Conservation (phyloP, 306 rosid genomes). For the Cercis canadensis region DNA sequence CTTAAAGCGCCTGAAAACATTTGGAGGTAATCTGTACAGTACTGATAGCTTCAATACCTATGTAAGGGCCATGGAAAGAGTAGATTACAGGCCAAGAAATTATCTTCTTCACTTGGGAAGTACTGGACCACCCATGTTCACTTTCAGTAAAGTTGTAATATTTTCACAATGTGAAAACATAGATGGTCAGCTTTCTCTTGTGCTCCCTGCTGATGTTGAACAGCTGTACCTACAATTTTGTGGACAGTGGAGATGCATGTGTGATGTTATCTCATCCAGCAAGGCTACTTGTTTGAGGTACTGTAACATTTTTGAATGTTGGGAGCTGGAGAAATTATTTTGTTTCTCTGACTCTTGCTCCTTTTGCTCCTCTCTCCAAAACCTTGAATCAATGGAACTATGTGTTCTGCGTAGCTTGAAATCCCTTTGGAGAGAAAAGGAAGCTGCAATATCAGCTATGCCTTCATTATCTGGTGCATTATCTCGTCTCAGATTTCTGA, state of each 20-base stretch:
- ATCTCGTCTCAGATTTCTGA: slow-evolving; percentile 16
- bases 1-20: not conserved
- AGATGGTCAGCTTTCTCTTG: not conserved
- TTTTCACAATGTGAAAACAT: not conserved
- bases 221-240: not conserved
- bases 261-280: not conserved
- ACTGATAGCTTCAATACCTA: not conserved
- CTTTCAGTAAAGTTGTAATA: not conserved
- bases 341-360: not conserved
- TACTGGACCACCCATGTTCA: no score
- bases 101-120: not conserved
- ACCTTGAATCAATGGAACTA: slow-evolving; percentile 5
- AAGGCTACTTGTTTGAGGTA: not conserved
- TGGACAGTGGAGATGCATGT: not conserved
- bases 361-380: not conserved
- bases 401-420: not conserved
- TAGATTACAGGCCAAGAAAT: not conserved
- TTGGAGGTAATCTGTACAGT: not conserved
- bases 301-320: not conserved
- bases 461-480: not conserved
- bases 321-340: not conserved
- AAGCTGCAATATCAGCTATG: no score
- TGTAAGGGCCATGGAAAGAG: not conserved
- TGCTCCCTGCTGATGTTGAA: slow-evolving; percentile 2
- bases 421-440: not conserved